Conservation (phyloP, 192 early-diverging fungal genomes). For the Kickxella alabastrina region DNA sequence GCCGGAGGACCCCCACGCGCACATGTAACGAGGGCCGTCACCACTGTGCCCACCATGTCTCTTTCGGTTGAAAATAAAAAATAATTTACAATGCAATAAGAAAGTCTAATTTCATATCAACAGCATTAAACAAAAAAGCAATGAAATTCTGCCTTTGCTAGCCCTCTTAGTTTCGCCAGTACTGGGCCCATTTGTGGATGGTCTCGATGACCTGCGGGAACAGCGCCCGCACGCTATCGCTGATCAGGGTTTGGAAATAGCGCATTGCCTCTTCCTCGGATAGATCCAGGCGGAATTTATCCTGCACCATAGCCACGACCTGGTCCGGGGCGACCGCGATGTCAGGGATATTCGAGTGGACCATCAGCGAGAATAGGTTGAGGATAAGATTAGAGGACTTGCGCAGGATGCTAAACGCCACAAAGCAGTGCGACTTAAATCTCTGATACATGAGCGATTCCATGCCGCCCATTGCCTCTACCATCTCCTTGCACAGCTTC, state of each 20-base stretch:
- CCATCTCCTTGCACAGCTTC: conserved; percentile 99
- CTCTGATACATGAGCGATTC: conserved; percentile 82
- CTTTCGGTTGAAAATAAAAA: background rate
- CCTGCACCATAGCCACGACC: conserved; percentile 94
- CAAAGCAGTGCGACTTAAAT: conserved; percentile 91
- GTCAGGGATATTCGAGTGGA: conserved; percentile 93
- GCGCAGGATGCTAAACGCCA: conserved; percentile 89
- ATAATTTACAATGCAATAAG: too few relatives aligned
- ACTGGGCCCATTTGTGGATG: conserved; percentile 94
- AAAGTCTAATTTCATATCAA: too few relatives aligned
- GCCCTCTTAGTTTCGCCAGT: conserved; percentile 54
- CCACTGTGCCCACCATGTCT: too few relatives aligned
- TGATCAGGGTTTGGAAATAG: conserved; percentile 88
- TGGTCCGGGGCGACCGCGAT: conserved; percentile 98
- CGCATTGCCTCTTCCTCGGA: conserved; percentile 92
- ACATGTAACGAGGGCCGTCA: conserved; percentile 26
- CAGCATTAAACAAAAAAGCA: background rate
- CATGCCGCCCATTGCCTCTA: conserved; percentile 97
- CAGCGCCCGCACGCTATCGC: conserved; percentile 88
- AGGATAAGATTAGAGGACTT: conserved; percentile 94
- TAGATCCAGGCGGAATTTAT: conserved; percentile 90
- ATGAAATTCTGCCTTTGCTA: background rate
- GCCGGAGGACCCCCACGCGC: conserved; percentile 51
- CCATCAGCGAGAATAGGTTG: conserved; percentile 97
- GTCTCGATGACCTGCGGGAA: conserved; percentile 98